Evolutionary conservation across 441 rosid species (phyloP).

Genomic region (Populus trichocarpa): DNA sequence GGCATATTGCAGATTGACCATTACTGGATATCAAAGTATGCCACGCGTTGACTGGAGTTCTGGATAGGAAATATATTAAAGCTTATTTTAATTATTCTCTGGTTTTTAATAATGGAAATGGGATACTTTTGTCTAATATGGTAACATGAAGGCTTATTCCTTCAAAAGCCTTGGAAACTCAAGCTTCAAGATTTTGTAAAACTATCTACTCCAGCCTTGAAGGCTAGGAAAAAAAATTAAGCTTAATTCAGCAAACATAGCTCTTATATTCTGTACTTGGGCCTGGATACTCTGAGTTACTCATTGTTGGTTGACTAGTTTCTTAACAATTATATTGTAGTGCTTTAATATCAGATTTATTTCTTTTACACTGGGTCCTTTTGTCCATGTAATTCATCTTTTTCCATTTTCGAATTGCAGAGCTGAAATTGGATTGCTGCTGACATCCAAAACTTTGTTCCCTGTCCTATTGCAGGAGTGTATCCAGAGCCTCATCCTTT

Average conservation of each 20-base stretch:
- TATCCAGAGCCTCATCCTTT: constrained; percentile 80
- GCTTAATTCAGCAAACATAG: neutral
- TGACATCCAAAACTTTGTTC: constrained; percentile 7
- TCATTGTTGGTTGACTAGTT: neutral
- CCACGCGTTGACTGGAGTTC: constrained; percentile 17
- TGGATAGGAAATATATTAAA: neutral
- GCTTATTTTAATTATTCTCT: neutral
- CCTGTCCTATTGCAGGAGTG: constrained; percentile 45
- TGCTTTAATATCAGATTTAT: neutral
- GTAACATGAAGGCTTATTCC: neutral
- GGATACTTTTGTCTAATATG: neutral
- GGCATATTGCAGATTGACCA: constrained; percentile 63
- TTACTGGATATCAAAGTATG: constrained; percentile 86
- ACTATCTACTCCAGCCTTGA: neutral
- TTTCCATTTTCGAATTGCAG: constrained; percentile 5
- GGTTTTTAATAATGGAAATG: neutral
- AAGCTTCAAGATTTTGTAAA: neutral
- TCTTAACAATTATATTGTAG: neutral
- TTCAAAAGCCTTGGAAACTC: neutral
- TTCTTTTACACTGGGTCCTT: neutral
- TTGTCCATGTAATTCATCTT: neutral
- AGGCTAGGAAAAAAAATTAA: neutral
- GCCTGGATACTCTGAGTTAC: neutral
- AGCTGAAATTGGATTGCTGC: constrained; percentile 4
- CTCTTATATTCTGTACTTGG: neutral